Conservation (phyloP, 2,329 filamentous ascomycete genomes). For the Pseudocercospora macadamiae region DNA sequence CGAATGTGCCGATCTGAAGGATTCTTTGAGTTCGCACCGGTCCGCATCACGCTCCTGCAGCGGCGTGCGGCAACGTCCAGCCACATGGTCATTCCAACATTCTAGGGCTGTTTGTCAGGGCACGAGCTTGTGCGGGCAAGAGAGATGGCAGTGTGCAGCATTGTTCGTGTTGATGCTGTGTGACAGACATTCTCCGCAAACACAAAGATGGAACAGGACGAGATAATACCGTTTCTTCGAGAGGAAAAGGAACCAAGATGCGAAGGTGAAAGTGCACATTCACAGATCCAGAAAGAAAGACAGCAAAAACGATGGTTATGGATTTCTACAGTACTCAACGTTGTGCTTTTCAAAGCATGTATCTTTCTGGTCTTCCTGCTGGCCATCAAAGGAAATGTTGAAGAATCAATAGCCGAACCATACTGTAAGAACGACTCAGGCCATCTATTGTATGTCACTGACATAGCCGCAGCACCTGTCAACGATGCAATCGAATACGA, state of each 20-base stretch:
- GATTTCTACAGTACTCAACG: slow-evolving; percentile 10
- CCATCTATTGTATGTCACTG: not conserved
- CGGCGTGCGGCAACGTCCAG: not conserved
- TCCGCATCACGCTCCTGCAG: not conserved
- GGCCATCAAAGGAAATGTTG: slow-evolving; percentile 6
- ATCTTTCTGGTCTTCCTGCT: slow-evolving; percentile 15
- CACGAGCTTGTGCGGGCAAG: not conserved
- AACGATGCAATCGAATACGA: slow-evolving; percentile 18
- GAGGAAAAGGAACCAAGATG: not conserved
- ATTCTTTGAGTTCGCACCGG: not conserved
- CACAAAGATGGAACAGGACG: slow-evolving; percentile 10
- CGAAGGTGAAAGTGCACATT: not conserved
- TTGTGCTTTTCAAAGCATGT: slow-evolving; percentile 7
- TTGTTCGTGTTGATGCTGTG: not conserved
- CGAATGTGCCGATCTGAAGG: slow-evolving; percentile 5
- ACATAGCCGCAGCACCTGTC: slow-evolving; percentile 7
- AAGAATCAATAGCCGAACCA: slow-evolving; percentile 13
- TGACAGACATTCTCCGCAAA: not conserved
- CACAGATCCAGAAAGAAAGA: too few relatives aligned
- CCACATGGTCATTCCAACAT: not conserved
- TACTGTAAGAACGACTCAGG: slow-evolving; percentile 10
- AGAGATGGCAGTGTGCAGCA: not conserved
- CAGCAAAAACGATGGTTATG: slow-evolving; percentile 10
- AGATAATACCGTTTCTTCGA: slow-evolving; percentile 8
- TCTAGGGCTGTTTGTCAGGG: not conserved